Percentiles rank a stretch among this genome's conserved stretches.
Evolutionary conservation across 768 basidiomycete species (phyloP).

Genomic region (Erythrobasidium yunnanense): DNA sequence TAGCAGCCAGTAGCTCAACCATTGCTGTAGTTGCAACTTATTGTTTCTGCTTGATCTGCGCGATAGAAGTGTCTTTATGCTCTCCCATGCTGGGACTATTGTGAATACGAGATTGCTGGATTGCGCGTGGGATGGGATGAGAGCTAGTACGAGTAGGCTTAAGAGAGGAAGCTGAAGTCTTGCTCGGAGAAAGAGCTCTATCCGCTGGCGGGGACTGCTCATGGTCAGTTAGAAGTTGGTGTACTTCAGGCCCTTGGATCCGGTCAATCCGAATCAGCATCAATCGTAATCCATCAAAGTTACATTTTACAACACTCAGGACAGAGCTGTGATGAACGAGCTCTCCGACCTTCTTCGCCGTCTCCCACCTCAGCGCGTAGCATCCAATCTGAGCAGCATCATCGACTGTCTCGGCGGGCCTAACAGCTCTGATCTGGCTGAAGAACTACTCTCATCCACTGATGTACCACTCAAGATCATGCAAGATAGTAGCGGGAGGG

Average conservation of each 20-base stretch:
- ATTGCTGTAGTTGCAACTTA: background rate
- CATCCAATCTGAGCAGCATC: conserved; percentile 73
- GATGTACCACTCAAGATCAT: conserved; percentile 81
- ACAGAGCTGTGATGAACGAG: background rate
- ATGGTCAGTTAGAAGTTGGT: too few relatives aligned
- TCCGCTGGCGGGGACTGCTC: too few relatives aligned
- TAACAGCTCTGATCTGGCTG: conserved; percentile 78
- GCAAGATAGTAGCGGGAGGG: conserved; percentile 70
- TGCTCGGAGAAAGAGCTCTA: background rate
- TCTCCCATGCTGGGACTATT: too few relatives aligned
- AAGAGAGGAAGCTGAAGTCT: background rate
- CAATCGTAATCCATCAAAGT: background rate
- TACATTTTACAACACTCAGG: background rate
- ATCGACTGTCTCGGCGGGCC: conserved; percentile 47
- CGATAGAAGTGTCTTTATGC: background rate
- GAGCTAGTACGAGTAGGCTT: background rate
- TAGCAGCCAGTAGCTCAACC: conserved; percentile 16
- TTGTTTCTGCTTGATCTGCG: background rate
- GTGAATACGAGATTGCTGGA: background rate
- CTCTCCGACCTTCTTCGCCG: conserved; percentile 48
- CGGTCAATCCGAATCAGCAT: background rate
- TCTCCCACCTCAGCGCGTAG: conserved; percentile 78
- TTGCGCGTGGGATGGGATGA: background rate
- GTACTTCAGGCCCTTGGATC: too few relatives aligned
- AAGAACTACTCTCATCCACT: conserved; percentile 85